These are phyloP conservation scores for Gonium pectorale DNA, from an alignment of 139 green algal genomes.

Conservation along the genomic window DNA sequence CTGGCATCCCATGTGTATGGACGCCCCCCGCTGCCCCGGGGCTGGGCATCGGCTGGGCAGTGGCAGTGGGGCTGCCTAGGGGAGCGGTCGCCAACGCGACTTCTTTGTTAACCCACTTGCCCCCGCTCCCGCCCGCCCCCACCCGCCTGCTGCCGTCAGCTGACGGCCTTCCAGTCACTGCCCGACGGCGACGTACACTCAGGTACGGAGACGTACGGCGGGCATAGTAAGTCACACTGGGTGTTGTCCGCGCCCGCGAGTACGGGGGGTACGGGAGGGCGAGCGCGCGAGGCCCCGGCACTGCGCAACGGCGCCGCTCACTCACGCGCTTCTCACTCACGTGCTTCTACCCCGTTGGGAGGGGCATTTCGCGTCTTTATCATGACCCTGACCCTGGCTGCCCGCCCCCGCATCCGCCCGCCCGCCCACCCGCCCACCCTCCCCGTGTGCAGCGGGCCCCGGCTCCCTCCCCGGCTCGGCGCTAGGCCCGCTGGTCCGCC, in stretches of 20 bases:
- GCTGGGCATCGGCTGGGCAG: neutral
- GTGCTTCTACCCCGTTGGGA: neutral
- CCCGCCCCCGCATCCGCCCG: no score
- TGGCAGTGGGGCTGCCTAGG: neutral
- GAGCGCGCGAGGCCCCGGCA: no score
- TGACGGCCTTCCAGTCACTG: slow-evolving; percentile 41
- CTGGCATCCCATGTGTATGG: no score
- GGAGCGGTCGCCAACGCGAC: neutral
- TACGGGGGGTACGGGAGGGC: neutral
- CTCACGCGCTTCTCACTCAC: no score
- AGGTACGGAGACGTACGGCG: neutral
- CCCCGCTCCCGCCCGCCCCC: no score
- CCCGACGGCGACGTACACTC: neutral
- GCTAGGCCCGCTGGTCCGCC: neutral
- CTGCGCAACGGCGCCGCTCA: no score
- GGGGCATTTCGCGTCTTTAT: neutral
- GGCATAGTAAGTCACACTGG: neutral
- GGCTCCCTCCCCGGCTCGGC: no score
- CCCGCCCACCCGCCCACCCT: no score
- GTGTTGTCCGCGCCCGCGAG: neutral
- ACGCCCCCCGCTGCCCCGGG: neutral
- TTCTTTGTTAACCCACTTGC: neutral
- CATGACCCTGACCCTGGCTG: neutral
- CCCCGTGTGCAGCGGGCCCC: neutral
- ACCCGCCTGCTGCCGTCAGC: neutral